A percentile compares a stretch with the other conserved stretches of the same genome.
Evolutionary conservation across 2,329 filamentous ascomycete genomes (phyloP).

Genomic region (Botrytis medusae): DNA sequence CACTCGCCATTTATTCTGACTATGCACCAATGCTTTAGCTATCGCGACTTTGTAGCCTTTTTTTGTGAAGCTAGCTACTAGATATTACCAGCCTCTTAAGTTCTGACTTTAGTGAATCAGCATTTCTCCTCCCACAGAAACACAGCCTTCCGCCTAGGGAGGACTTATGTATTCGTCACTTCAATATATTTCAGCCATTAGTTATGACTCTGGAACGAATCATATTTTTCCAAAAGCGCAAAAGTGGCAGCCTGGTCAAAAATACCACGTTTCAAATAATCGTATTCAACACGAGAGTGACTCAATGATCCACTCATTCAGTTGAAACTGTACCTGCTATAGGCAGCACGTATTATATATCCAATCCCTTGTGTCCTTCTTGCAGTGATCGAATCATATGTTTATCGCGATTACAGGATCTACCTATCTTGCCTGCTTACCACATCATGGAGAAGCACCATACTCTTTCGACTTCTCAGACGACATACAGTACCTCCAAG

Average conservation of each 20-base stretch:
- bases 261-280: conserved; percentile 3
- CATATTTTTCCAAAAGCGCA: neutral
- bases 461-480: neutral
- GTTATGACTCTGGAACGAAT: neutral
- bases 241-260: conserved; percentile 12
- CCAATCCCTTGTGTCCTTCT: neutral
- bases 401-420: neutral
- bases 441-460: neutral
- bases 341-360: neutral
- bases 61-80: neutral
- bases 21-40: neutral
- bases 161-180: neutral
- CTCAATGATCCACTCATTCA: neutral
- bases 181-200: neutral
- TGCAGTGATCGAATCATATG: neutral
- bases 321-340: neutral
- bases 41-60: neutral
- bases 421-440: neutral
- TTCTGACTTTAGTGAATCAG: neutral
- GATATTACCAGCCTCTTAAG: neutral
- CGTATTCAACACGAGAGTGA: conserved; percentile 8
- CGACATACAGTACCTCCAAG: neutral
- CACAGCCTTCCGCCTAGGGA: neutral
- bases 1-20: neutral
- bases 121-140: neutral